These are phyloP conservation scores for Luffa acutangula DNA, from an alignment of 306 rosid species.

Conservation along the genomic window DNA sequence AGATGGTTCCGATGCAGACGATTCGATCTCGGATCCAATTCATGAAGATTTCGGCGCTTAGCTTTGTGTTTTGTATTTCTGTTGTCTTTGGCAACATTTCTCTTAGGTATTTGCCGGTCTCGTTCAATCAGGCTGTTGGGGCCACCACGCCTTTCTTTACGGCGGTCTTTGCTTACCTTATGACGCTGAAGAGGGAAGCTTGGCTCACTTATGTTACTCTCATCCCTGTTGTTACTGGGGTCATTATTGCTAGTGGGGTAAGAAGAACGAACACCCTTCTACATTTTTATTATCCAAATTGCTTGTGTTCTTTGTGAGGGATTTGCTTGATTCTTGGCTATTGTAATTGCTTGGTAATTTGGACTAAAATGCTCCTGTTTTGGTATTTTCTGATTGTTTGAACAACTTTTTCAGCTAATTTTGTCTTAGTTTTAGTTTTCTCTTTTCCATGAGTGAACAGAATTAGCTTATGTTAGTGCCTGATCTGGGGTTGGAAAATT, in stretches of 20 bases:
- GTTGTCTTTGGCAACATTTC: conserved; percentile 95
- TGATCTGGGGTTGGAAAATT: not conserved
- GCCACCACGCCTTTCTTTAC: conserved; percentile 98
- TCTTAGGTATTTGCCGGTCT: conserved; percentile 77
- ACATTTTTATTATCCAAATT: not conserved
- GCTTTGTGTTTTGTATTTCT: conserved; percentile 77
- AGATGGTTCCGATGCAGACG: conserved; percentile 91
- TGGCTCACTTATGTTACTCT: conserved; percentile 91
- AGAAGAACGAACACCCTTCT: not conserved
- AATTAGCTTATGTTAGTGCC: not conserved
- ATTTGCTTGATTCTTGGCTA: not conserved
- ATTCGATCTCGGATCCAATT: conserved; percentile 83
- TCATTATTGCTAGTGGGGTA: conserved; percentile 98
- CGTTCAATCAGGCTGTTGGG: conserved; percentile 90
- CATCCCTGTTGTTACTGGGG: conserved; percentile 89
- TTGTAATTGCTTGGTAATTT: not conserved
- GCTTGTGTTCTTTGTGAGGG: not conserved
- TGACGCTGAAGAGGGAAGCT: conserved; percentile 87
- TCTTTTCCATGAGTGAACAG: not conserved
- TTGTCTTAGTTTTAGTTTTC: not conserved
- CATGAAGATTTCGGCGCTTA: conserved; percentile 75
- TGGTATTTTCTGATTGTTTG: not conserved
- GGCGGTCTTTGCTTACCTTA: conserved; percentile 82
- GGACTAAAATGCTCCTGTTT: not conserved
- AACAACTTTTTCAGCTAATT: not conserved